Base-by-base conservation (phyloP, 2,329 filamentous ascomycete species). In the Botrytis sinoallii region DNA sequence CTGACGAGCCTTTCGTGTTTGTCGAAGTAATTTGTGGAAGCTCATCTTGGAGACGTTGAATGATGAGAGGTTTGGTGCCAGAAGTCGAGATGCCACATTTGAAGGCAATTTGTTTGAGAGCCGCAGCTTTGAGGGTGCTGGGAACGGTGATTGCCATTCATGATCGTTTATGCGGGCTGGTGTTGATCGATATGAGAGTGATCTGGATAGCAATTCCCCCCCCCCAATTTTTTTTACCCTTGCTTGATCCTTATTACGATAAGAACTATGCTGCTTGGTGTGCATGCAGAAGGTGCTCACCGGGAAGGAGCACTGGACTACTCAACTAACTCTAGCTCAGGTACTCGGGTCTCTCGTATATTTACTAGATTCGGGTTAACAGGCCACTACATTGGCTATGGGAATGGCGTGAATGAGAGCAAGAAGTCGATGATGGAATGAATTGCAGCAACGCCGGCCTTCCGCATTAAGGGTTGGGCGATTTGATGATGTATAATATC, bases 51-150 rank as follows among this genome's bases (percentile, higher is more conserved):
- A 93, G 83, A 0, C 88, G 85, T n/a, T 83, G 77, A 18, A 84
- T 78, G 6, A 93, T 84, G 20, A 84, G 81, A 0, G 84, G 75
- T 79, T 93, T 93, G 6, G 86, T 88, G 8, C 91, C 91, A 0
- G 87, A 84, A 2, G 83, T 85, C 38, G 86, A 83, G 52, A 90
- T 85, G 14, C 91, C 91, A 73, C 88, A 91, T 75, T 86, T 85
- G 72, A 85, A 85, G 8, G 91, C 89, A 55, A 93, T 81, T 52
- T 85, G 83, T 78, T 89, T 88, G 35, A 93, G 83, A 65, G 89
- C 84, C 60, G 83, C 80, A 44, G 83, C 80, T 78, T 88, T 90
- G 44, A 90, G 82, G 2, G 80, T 76, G 44, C 78, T 75, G 64
- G 74, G 77, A 35, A 81, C 75, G 40, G 69, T 75, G 76, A 78